phyloP scores from a whole-genome alignment of 2,329 filamentous ascomycete genomes.

The Alternaria brassicicola region DNA sequence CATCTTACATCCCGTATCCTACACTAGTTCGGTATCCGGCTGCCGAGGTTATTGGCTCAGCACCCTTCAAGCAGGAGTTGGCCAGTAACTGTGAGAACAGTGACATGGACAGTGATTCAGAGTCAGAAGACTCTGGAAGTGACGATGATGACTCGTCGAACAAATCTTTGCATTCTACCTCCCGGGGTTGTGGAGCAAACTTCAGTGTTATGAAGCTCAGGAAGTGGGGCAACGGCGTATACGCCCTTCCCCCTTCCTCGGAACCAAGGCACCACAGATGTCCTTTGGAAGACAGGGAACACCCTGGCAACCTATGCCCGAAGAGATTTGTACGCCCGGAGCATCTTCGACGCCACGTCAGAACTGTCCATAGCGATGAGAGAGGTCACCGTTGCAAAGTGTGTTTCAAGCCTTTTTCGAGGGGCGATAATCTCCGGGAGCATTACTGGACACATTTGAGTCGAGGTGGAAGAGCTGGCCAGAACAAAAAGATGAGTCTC shows the following conservation, averaged over 20 bases:
- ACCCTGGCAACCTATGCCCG: constrained; percentile 7
- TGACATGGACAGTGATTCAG: not conserved
- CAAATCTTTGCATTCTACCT: not conserved
- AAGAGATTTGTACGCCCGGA: constrained; percentile 25
- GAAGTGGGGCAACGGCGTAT: constrained; percentile 13
- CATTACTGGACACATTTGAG: constrained; percentile 37
- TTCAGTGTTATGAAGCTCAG: constrained; percentile 17
- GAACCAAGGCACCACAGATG: constrained; percentile 20
- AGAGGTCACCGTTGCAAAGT: constrained; percentile 21
- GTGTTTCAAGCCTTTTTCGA: constrained; percentile 22
- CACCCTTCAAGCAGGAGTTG: not conserved
- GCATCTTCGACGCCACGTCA: constrained; percentile 32
- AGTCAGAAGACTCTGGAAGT: not conserved
- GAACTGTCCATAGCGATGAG: constrained; percentile 19
- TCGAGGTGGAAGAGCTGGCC: constrained; percentile 23
- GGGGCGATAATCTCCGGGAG: constrained; percentile 32
- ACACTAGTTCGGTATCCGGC: not conserved
- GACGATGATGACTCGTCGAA: not conserved
- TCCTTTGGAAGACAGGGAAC: not conserved
- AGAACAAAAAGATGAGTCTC: constrained; percentile 26
- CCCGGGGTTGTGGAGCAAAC: not conserved
- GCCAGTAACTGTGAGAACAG: not conserved
- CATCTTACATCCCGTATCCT: not conserved
- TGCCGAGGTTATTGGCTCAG: not conserved
- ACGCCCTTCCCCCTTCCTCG: not conserved